phyloP scores from a whole-genome alignment of 2,329 filamentous ascomycete species.

The Fusarium devonianum region DNA sequence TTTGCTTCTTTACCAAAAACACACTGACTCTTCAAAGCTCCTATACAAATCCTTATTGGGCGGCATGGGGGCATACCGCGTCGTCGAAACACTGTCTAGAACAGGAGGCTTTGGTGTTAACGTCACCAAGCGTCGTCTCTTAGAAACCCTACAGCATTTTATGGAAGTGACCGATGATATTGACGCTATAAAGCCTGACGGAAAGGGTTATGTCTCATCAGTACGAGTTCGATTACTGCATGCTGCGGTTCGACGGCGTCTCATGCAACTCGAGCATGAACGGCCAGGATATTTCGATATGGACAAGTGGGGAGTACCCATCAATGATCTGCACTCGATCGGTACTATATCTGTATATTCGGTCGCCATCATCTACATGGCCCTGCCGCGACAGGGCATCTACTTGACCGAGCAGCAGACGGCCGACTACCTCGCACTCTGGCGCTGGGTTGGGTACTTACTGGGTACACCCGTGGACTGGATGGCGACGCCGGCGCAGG shows the following conservation, averaged over 20 bases:
- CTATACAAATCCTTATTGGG: conserved; percentile 72
- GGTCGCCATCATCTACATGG: conserved; percentile 70
- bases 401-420: conserved; percentile 68
- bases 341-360: conserved; percentile 77
- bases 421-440: conserved; percentile 75
- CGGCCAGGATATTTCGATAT: conserved; percentile 67
- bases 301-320: conserved; percentile 66
- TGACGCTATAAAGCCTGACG: conserved; percentile 71
- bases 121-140: conserved; percentile 67
- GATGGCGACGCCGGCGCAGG: conserved; percentile 63
- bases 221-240: conserved; percentile 71
- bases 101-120: conserved; percentile 77
- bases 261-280: conserved; percentile 62
- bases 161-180: conserved; percentile 73
- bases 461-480: conserved; percentile 71
- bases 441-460: conserved; percentile 76
- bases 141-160: conserved; percentile 78
- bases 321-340: conserved; percentile 79
- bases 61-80: conserved; percentile 74
- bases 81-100: conserved; percentile 76
- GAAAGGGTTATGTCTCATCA: conserved; percentile 64
- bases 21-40: conserved; percentile 46
- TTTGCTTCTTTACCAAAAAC: neutral
- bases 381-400: conserved; percentile 76
- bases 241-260: conserved; percentile 67